Evolutionary conservation across 176 grass and related monocot genomes (phyloP), one percentile per base, ranked within the genome.

Genomic region (Paspalum notatum): DNA sequence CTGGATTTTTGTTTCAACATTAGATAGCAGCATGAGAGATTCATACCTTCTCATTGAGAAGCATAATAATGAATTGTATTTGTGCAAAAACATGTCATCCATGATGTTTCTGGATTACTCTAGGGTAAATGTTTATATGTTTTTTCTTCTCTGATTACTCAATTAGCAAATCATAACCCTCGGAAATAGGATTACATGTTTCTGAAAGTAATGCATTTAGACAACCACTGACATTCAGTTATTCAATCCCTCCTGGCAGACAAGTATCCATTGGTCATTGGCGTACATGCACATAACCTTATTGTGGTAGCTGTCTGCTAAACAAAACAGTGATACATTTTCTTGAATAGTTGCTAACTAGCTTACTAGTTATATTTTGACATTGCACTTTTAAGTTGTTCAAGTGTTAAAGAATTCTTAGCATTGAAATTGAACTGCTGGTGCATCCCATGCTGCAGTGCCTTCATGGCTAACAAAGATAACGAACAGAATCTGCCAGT

Each of bases 381-480:
- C 13, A 57, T 21, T 67, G 9, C 9, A 41, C 12, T 48, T 71
- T 27, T 74, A 40, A 25, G 4, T 82, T 63, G 22, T 6, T 80
- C 6, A 68, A 50, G 12, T 68, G 26, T 12, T 12, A 25, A 25
- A 46, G 68, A n/a, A 72, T 17, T 62, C 12, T 64, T 59, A 57
- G 8, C 48, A 82, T 18, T 47, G 6, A 75, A 75, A 75, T 57
- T 87, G 3, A 72, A 55, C 13, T 77, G 48, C 55, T 44, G 9
- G n/a, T 69, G 4, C 64, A 44, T 69, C 56, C 78, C 37, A 56
- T 86, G 43, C 77, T 91, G 88, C 88, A 98, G 95, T 98, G 48
- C 95, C 92, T 81, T 63, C 81, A 72, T 98, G 95, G 92, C 88
- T 95, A 75, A 91, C 60, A 18, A 93, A 91, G 66, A 91, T 95